Conservation (phyloP, 73 alveolate species). For the Tetrahymena borealis region DNA sequence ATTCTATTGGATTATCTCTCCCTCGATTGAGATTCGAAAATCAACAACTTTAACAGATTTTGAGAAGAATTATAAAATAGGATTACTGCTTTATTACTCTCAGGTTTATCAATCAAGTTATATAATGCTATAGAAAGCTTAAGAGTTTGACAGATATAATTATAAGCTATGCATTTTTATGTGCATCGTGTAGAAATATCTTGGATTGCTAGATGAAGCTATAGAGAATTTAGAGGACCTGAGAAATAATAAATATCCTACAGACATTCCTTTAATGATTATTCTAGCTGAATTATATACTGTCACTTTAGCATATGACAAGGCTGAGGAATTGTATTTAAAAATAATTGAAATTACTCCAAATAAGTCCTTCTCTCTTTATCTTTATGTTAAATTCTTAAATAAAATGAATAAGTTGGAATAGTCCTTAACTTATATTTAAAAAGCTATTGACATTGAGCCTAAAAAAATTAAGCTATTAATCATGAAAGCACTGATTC, state of each 20-base stretch:
- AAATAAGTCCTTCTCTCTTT: not conserved
- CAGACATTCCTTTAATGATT: not conserved
- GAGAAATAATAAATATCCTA: not conserved
- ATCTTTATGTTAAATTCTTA: not conserved
- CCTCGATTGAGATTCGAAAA: not conserved
- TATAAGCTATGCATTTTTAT: not conserved
- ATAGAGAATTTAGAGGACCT: not conserved
- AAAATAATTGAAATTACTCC: not conserved
- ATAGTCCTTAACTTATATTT: not conserved
- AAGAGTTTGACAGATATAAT: not conserved
- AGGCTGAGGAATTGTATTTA: not conserved
- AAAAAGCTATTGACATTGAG: not conserved
- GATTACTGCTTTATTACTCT: not conserved
- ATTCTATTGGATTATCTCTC: not conserved
- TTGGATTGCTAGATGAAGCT: not conserved
- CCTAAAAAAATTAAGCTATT: not conserved
- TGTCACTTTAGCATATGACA: not conserved
- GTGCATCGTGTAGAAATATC: not conserved
- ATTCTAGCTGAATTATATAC: not conserved
- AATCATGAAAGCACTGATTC: not conserved
- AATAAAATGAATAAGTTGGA: not conserved
- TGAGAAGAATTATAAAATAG: not conserved
- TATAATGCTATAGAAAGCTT: not conserved
- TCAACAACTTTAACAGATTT: not conserved
- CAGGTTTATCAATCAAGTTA: not conserved